Percentiles rank a stretch among this genome's conserved stretches.
Evolutionary conservation across 2,329 filamentous ascomycete species (phyloP).

Genomic region (Beauveria sp.): DNA sequence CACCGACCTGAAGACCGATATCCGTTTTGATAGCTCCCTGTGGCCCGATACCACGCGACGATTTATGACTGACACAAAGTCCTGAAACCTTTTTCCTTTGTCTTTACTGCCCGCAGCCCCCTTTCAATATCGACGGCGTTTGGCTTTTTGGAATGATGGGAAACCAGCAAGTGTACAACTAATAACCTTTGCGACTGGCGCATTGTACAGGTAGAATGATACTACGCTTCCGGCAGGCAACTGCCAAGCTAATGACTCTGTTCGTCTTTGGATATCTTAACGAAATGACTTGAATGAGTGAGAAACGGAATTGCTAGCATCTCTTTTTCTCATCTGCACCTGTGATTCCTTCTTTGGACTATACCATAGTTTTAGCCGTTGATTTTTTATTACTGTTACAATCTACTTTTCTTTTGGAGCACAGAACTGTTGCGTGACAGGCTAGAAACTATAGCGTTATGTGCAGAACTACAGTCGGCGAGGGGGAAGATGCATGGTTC

Average conservation of each 20-base stretch:
- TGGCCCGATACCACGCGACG: constrained; percentile 6
- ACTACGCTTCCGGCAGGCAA: neutral
- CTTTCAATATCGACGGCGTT: neutral
- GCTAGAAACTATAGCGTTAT: too few species aligned
- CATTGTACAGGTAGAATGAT: constrained; percentile 8
- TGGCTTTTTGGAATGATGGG: neutral
- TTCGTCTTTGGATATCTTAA: neutral
- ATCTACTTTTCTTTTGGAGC: neutral
- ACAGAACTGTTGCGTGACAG: too few species aligned
- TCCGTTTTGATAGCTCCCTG: constrained; percentile 3
- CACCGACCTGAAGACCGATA: neutral
- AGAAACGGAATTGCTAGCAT: neutral
- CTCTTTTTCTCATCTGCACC: neutral
- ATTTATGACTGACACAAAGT: constrained; percentile 5
- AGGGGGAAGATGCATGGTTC: too few species aligned
- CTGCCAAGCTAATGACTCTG: neutral
- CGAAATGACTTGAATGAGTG: neutral
- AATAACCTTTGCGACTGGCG: neutral
- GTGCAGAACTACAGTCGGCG: too few species aligned
- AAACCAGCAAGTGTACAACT: neutral
- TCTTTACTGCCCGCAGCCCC: neutral
- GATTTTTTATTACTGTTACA: neutral
- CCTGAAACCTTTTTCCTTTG: neutral
- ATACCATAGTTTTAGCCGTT: neutral
- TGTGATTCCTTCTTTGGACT: neutral